Base-by-base conservation (phyloP, 768 basidiomycete species). In the Panus rudis region DNA sequence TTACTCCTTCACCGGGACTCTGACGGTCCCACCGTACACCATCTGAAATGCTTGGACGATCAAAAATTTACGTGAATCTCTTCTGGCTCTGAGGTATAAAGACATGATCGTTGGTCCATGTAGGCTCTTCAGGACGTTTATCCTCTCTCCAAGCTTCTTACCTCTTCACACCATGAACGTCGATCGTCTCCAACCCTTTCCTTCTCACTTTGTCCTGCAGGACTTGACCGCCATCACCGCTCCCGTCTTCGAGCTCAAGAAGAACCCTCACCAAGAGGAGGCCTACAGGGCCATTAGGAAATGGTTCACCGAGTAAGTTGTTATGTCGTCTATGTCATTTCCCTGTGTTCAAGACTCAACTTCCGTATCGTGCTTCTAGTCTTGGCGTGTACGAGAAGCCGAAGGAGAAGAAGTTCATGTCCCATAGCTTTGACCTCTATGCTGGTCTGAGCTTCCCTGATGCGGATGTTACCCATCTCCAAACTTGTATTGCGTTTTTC, bases 361-460 rank as follows among this genome's bases (percentile, higher is more conserved):
- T 25, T 2, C 17, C 20, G 14, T 6, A 49, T 25, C 21, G 26
- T 26, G 25, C 12, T 13, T 12, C 5, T 45, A 66, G 65, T 40
- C 53, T 60, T 35, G 42, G 45, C n/a, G 47, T 67, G 43, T 67
- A 66, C 52, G 52, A 63, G 41, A 62, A 63, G 41, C 50, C 52
- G 42, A 66, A 59, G 50, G 56, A 59, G 47, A 58, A 47, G 45
- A 59, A 58, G 39, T 66, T 66, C 34, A 31, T 66, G 19, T 59
- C 64, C 50, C 65, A 67, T 19, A 60, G 63, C 21, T 66, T 66
- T 43, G 65, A 66, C 42, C 47, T 64, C 6, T 66, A 66, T 41
- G 66, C 66, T 8, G 62, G 63, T 12, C 62, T 67, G 44, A 61
- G 59, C 46, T 66, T 64, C 47, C 63, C 65, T 8, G 65, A 67